phyloP scores from a whole-genome alignment of 345 rosid genomes.

The Lumnitzera racemosa region DNA sequence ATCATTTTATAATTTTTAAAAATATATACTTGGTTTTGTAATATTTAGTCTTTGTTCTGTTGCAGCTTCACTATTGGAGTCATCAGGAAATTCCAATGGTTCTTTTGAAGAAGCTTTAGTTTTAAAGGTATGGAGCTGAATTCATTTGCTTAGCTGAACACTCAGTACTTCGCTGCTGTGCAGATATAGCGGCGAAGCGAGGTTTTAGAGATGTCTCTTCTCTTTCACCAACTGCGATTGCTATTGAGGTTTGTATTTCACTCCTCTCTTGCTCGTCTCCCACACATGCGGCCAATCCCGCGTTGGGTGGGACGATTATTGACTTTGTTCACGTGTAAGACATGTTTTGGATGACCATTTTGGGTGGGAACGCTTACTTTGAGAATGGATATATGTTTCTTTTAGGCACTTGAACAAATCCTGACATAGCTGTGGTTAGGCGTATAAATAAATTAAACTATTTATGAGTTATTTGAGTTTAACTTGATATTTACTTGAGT shows the following conservation, averaged over 20 bases:
- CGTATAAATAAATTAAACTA: too few relatives aligned
- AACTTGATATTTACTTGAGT: too few relatives aligned
- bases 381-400: neutral
- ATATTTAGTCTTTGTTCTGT: conserved; percentile 3
- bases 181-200: conserved; percentile 76
- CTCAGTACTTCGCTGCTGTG: neutral
- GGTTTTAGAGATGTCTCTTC: conserved; percentile 54
- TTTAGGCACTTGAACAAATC: conserved; percentile 57
- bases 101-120: conserved; percentile 41
- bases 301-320: neutral
- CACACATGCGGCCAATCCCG: too few relatives aligned
- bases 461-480: too few relatives aligned
- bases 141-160: neutral
- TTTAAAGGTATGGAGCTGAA: conserved; percentile 44
- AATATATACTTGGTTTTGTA: neutral
- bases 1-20: too few relatives aligned
- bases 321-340: neutral
- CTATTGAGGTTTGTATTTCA: conserved; percentile 53
- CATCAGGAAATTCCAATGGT: conserved; percentile 26
- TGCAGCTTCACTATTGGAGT: conserved; percentile 53
- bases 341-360: neutral
- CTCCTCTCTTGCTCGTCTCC: conserved; percentile 5
- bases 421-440: conserved; percentile 12
- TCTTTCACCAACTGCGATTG: conserved; percentile 66
- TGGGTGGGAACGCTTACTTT: neutral